Evolutionary conservation across 768 basidiomycete species (phyloP).

Genomic region (Suillus plorans): DNA sequence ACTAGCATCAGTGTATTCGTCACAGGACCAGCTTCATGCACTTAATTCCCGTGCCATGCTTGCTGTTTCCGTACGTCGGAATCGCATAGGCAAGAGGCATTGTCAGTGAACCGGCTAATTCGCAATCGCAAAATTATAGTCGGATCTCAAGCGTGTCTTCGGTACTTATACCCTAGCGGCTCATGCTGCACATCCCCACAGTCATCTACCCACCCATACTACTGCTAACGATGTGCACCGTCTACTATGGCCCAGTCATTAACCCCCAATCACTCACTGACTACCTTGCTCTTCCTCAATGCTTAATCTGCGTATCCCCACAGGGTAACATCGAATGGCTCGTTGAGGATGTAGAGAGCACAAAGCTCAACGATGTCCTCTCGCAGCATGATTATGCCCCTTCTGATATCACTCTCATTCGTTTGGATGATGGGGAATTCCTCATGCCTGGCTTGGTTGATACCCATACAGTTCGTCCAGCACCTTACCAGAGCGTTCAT

Average conservation of each 20-base stretch:
- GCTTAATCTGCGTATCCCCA: constrained; percentile 52
- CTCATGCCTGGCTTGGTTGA: constrained; percentile 88
- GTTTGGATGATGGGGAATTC: constrained; percentile 58
- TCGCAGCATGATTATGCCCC: constrained; percentile 49
- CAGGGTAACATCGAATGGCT: constrained; percentile 72
- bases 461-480: constrained; percentile 71
- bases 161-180: not conserved
- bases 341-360: constrained; percentile 51
- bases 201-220: not conserved
- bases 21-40: not conserved
- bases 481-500: not conserved
- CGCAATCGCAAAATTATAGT: not conserved
- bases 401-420: constrained; percentile 30
- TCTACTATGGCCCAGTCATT: constrained; percentile 60
- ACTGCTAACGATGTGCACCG: constrained; percentile 23
- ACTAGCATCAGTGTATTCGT: not conserved
- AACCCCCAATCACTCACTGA: constrained; percentile 46
- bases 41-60: not conserved
- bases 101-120: not conserved
- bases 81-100: too few species aligned
- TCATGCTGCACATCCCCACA: not conserved
- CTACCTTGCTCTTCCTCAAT: constrained; percentile 48
- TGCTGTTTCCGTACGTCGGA: too few species aligned
- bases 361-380: constrained; percentile 49
- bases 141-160: not conserved